Conservation (phyloP, 345 rosid species). For the Erodium maritimum region DNA sequence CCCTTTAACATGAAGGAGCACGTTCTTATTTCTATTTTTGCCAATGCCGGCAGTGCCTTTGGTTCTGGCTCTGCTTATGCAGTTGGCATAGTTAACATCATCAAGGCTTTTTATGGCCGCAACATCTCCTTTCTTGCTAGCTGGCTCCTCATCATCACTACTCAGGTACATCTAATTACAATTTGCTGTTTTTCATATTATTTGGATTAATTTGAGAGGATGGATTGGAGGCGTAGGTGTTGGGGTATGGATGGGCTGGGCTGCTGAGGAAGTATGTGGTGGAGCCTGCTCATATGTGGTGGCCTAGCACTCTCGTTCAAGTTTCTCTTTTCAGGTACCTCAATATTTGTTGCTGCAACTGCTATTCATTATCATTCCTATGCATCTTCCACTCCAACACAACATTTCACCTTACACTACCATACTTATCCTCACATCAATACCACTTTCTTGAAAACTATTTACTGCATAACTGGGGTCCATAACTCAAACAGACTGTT, state of each 20-base stretch:
- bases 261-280: slow-evolving; percentile 76
- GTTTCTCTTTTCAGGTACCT: slow-evolving; percentile 70
- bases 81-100: slow-evolving; percentile 56
- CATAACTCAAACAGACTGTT: too few species aligned
- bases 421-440: too few species aligned
- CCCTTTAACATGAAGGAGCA: slow-evolving; percentile 84
- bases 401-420: too few species aligned
- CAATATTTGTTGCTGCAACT: too few species aligned
- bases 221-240: slow-evolving; percentile 27
- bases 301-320: slow-evolving; percentile 80
- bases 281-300: slow-evolving; percentile 98
- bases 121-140: slow-evolving; percentile 57
- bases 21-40: slow-evolving; percentile 67
- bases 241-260: slow-evolving; percentile 97
- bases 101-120: slow-evolving; percentile 55
- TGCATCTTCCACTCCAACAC: too few species aligned
- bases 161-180: slow-evolving; percentile 39
- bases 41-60: slow-evolving; percentile 81
- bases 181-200: neutral
- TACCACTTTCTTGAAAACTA: too few species aligned
- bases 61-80: slow-evolving; percentile 62
- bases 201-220: too few species aligned
- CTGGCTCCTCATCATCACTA: slow-evolving; percentile 82
- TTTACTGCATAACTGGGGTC: too few species aligned
- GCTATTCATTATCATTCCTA: too few species aligned